Conservation (phyloP, 2,329 filamentous ascomycete species). For the Aurifilum marmelostoma region DNA sequence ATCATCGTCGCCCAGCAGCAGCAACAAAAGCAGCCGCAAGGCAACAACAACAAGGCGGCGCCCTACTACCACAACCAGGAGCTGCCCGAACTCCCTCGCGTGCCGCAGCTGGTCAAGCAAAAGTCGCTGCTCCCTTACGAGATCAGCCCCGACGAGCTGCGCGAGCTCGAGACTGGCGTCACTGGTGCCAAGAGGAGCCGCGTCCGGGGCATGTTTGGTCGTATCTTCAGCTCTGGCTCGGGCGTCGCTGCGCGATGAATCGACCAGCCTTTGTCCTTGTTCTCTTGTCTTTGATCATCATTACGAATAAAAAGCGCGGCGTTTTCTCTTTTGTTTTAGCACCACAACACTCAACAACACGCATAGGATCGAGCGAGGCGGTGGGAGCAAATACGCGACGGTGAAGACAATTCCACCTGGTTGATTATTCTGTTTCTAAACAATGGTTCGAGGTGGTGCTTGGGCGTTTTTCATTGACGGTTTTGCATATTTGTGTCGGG, state of each 20-base stretch:
- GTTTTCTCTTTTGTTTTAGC: neutral
- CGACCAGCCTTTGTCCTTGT: neutral
- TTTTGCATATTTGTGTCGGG: neutral
- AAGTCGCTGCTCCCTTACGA: conserved; percentile 55
- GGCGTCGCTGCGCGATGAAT: conserved; percentile 43
- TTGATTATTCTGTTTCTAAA: neutral
- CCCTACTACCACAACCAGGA: conserved; percentile 34
- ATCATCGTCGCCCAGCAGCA: conserved; percentile 46
- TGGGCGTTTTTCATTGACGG: neutral
- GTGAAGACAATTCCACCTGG: neutral
- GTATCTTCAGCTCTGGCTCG: conserved; percentile 51
- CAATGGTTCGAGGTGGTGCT: neutral
- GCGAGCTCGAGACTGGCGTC: conserved; percentile 51
- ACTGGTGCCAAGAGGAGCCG: conserved; percentile 49
- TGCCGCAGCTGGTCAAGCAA: conserved; percentile 31
- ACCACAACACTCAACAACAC: conserved; percentile 1
- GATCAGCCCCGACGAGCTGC: conserved; percentile 56
- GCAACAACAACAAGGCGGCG: conserved; percentile 28
- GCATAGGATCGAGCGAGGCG: neutral
- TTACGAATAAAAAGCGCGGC: conserved; percentile 10
- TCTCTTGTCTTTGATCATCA: neutral
- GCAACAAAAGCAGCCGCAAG: conserved; percentile 38
- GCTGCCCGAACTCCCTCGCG: conserved; percentile 30
- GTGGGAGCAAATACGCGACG: neutral
- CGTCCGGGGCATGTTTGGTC: conserved; percentile 56